phyloP scores from a whole-genome alignment of 495 filamentous ascomycete genomes.

The Penicillium samsonianum region DNA sequence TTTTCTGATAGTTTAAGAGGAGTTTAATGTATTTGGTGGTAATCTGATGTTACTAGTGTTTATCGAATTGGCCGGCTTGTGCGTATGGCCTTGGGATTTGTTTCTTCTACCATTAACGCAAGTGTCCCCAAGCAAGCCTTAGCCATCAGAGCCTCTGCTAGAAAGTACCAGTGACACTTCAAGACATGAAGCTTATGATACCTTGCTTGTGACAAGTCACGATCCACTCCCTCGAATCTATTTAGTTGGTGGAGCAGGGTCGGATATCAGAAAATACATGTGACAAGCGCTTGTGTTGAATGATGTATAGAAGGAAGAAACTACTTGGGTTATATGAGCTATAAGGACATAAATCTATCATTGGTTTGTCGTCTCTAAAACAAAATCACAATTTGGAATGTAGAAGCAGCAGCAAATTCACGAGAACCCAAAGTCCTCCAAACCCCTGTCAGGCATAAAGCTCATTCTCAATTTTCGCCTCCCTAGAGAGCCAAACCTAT shows the following conservation, averaged over 20 bases:
- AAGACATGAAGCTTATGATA: no score
- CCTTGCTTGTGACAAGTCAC: no score
- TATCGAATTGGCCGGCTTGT: neutral
- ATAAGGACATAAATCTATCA: no score
- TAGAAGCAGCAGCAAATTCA: neutral
- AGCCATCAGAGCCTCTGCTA: no score
- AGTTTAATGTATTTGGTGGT: slow-evolving; percentile 4
- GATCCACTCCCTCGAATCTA: neutral
- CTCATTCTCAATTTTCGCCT: neutral
- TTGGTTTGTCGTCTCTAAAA: neutral
- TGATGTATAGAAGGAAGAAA: neutral
- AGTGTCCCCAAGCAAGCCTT: neutral
- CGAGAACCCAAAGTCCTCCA: neutral
- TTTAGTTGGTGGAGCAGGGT: neutral
- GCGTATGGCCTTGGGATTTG: neutral
- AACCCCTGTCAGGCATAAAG: neutral
- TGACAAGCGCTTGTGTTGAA: neutral
- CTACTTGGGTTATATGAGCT: neutral
- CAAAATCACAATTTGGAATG: neutral
- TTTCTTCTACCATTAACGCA: neutral
- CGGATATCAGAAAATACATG: neutral
- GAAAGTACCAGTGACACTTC: no score
- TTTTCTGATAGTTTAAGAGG: neutral
- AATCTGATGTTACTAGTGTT: slow-evolving; percentile 1
- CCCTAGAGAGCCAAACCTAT: neutral